Evolutionary conservation across 2,329 filamentous ascomycete species (phyloP), one percentile per base, ranked within the genome.

Genomic region (Paraphaeosphaeria minitans): DNA sequence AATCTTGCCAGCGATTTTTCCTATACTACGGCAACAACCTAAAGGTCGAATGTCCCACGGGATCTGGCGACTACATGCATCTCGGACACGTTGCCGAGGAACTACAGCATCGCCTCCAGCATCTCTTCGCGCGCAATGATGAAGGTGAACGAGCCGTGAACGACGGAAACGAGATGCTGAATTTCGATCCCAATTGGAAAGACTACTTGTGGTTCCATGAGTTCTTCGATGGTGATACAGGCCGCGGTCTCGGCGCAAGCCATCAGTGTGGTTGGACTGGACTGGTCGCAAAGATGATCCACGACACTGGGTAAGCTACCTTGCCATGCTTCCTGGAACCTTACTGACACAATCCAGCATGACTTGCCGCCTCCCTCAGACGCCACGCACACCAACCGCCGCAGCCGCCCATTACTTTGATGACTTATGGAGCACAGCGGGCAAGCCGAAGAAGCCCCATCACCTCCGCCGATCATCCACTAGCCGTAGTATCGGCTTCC

Each of bases 181-280:
- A 98, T 79, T 97, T 91, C 71, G 93, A 98, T 72, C 89, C 91
- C 24, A 83, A 97, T 77, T 98, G 94, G 94, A 94, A 90, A 76
- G 93, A 96, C 70, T 87, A 93, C 71, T 82, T 98, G 69, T 97
- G 92, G 91, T 98, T 96, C 83, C 90, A 96, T 74, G 94, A 98
- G 76, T 98, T 96, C 83, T 98, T 98, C 74, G 94, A 98, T 73
- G 94, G 93, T 41, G 93, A 98, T 75, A 89, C 84, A 52, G 94
- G 94, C 14, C 89, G 93, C 66, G 94, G 95, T 16, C 84, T 98
- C 1, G 94, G 94, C 57, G 92, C 94, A 39, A 94, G 89, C 49
- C 95, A 98, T 77, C 95, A 98, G 77, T 97, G 92, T 73, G 94
- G 94, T 51, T 98, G 95, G 94, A 97, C 94, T 39, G 94, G 94